phyloP scores from a whole-genome alignment of 2,329 filamentous ascomycete species.

The Fusarium mundagurra region DNA sequence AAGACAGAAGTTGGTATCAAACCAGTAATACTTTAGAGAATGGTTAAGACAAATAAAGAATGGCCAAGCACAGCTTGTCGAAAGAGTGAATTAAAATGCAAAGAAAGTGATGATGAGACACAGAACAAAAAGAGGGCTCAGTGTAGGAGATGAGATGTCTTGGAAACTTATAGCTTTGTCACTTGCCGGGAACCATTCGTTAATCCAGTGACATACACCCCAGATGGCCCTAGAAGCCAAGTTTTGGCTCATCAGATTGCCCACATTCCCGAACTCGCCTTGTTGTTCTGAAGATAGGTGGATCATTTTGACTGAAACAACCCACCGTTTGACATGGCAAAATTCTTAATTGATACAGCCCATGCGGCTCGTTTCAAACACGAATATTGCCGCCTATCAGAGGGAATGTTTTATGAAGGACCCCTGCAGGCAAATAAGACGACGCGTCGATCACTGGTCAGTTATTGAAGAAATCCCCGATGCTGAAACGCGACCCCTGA shows the following conservation, averaged over 20 bases:
- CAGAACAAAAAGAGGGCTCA: background rate
- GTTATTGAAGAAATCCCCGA: background rate
- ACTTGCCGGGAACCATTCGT: conserved; percentile 12
- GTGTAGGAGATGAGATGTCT: conserved; percentile 2
- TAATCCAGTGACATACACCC: background rate
- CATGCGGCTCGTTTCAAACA: conserved; percentile 19
- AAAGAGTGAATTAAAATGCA: conserved; percentile 33
- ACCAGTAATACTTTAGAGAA: conserved; percentile 30
- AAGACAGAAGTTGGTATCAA: conserved; percentile 28
- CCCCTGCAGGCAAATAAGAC: background rate
- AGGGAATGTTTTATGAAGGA: background rate
- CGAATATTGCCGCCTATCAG: conserved; percentile 33
- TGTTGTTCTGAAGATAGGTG: background rate
- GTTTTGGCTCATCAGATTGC: background rate
- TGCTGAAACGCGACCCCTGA: conserved; percentile 30
- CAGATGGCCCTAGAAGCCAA: conserved; percentile 6
- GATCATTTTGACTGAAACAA: conserved; percentile 17
- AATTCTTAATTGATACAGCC: conserved; percentile 34
- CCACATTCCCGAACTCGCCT: background rate
- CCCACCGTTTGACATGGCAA: conserved; percentile 24
- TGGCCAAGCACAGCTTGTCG: conserved; percentile 42
- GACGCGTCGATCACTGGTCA: background rate
- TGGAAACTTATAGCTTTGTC: conserved; percentile 30
- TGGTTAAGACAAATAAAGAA: conserved; percentile 25
- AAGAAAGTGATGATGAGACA: conserved; percentile 32